These are phyloP conservation scores for Pseudonectria buxi DNA, from an alignment of 2,329 filamentous ascomycete species.

Conservation along the genomic window DNA sequence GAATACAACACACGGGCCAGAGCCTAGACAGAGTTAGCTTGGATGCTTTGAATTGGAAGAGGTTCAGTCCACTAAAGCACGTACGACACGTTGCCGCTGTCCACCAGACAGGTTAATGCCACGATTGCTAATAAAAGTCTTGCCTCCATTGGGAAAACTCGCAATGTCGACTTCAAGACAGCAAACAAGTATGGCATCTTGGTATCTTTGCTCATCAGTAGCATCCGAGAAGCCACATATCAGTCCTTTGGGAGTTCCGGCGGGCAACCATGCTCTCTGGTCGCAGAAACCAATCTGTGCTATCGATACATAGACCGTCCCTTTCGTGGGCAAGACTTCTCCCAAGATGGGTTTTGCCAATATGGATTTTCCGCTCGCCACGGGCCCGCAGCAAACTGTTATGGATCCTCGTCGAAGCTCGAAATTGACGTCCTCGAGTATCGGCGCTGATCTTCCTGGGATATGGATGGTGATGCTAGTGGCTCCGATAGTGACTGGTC, in stretches of 20 bases:
- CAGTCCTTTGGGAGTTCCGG: conserved; percentile 6
- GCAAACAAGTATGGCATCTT: too few relatives aligned
- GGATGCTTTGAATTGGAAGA: too few relatives aligned
- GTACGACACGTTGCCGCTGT: conserved; percentile 18
- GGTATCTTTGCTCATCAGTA: too few relatives aligned
- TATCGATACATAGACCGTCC: conserved; percentile 3
- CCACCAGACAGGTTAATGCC: conserved; percentile 15
- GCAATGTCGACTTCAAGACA: conserved; percentile 1
- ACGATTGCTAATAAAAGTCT: conserved; percentile 11
- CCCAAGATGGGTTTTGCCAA: conserved; percentile 16
- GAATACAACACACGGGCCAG: too few relatives aligned
- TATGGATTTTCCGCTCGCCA: conserved; percentile 22
- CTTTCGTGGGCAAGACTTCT: conserved; percentile 4
- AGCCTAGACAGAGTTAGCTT: too few relatives aligned
- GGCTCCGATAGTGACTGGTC: too few relatives aligned
- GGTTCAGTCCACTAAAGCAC: neutral
- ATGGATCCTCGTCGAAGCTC: conserved; percentile 16
- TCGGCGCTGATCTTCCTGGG: too few relatives aligned
- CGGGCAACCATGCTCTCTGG: conserved; percentile 15
- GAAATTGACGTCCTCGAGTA: conserved; percentile 13
- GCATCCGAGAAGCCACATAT: too few relatives aligned
- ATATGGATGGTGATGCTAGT: too few relatives aligned
- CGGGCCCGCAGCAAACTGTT: conserved; percentile 19
- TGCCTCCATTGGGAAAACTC: conserved; percentile 17
- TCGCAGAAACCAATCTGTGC: conserved; percentile 11